Percentiles rank a stretch among this genome's conserved stretches.
These are phyloP conservation scores for Hypoxylon sp. DNA, from an alignment of 2,329 filamentous ascomycete species.

Conservation along the genomic window DNA sequence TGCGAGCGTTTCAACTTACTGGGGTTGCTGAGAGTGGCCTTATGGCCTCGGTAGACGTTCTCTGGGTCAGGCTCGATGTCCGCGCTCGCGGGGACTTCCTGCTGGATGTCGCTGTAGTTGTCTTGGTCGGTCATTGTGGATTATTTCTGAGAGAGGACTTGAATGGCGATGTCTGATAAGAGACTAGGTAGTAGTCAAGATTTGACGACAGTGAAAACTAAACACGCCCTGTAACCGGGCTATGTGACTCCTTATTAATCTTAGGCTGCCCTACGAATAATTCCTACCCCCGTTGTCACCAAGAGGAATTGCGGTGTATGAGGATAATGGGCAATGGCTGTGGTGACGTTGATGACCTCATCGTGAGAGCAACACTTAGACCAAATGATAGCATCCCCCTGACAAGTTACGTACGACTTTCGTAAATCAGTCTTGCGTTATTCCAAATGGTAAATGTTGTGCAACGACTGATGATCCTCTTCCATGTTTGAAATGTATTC, in stretches of 20 bases:
- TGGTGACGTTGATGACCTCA: conserved; percentile 23
- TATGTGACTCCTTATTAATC: conserved; percentile 8
- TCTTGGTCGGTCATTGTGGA: conserved; percentile 28
- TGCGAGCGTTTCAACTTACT: not conserved
- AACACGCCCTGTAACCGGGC: too few species aligned
- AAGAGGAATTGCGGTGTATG: not conserved
- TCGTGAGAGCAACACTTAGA: conserved; percentile 11
- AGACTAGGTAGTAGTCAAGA: too few species aligned
- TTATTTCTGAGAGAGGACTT: not conserved
- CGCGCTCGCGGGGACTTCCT: conserved; percentile 18
- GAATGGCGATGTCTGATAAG: not conserved
- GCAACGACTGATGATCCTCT: not conserved
- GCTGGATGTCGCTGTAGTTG: conserved; percentile 35
- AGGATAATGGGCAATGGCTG: not conserved
- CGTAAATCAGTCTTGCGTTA: not conserved
- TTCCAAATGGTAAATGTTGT: not conserved
- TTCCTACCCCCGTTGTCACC: not conserved
- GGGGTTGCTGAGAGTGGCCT: conserved; percentile 30
- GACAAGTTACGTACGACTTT: not conserved
- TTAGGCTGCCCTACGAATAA: not conserved
- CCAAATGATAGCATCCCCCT: not conserved
- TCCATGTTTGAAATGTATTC: not conserved
- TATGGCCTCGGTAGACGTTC: conserved; percentile 30
- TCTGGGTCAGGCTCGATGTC: conserved; percentile 19
- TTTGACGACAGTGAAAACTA: too few species aligned